Conservation (phyloP, 2,329 filamentous ascomycete species). For the Xylariaceae sp. region DNA sequence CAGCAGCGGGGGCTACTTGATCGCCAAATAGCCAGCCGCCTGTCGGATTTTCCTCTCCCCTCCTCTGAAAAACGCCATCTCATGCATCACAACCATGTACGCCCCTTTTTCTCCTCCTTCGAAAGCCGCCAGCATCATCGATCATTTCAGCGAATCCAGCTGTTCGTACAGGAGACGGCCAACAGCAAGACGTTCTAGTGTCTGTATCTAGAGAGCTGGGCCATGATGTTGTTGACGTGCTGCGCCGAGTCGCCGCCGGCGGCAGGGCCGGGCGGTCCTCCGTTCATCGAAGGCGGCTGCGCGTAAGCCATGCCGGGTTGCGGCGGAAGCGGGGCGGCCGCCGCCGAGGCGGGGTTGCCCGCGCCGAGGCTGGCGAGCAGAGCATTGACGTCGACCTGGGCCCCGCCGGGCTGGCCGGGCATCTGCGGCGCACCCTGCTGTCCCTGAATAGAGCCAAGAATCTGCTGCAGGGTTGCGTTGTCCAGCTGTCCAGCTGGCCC, state of each 20-base stretch:
- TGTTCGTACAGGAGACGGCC: not conserved
- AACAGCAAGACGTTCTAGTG: slow-evolving; percentile 35
- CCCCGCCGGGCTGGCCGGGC: slow-evolving; percentile 25
- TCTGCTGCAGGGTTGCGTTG: slow-evolving; percentile 24
- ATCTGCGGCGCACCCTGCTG: slow-evolving; percentile 14
- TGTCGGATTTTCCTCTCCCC: too few relatives aligned
- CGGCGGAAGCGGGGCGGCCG: slow-evolving; percentile 12
- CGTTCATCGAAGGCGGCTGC: slow-evolving; percentile 16
- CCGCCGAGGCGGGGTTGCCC: slow-evolving; percentile 19
- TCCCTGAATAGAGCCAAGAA: slow-evolving; percentile 25
- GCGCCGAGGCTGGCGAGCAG: slow-evolving; percentile 21
- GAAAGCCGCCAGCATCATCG: too few relatives aligned
- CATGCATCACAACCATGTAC: too few relatives aligned
- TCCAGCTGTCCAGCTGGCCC: slow-evolving; percentile 20
- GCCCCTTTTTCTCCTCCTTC: too few relatives aligned
- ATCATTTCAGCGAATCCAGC: too few relatives aligned
- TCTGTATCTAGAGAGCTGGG: slow-evolving; percentile 59
- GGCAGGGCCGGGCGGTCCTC: slow-evolving; percentile 15
- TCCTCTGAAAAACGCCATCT: too few relatives aligned
- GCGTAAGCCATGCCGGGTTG: slow-evolving; percentile 23
- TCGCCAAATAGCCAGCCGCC: too few relatives aligned
- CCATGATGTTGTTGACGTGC: slow-evolving; percentile 66
- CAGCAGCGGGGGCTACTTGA: too few relatives aligned
- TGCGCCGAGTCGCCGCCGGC: slow-evolving; percentile 34
- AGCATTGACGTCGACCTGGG: slow-evolving; percentile 17